Percentiles rank a stretch among this genome's conserved stretches.
Evolutionary conservation across 371 early-diverging fungal genomes (phyloP).

Genomic region (Actinomucor elegans): DNA sequence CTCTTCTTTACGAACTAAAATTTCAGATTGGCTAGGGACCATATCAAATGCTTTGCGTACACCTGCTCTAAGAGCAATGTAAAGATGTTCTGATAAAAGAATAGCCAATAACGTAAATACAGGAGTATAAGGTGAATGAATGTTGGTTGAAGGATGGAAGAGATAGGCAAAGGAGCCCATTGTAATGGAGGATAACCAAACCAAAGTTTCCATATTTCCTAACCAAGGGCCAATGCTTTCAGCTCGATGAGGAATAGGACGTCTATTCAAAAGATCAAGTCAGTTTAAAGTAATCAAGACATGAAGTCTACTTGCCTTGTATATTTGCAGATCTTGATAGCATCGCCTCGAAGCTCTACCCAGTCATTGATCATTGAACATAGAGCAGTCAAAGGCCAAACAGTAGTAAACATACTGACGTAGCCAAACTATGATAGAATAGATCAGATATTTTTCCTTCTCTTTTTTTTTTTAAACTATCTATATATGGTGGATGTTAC

Average conservation of each 20-base stretch:
- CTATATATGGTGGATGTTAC: too few relatives aligned
- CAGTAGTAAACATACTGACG: conserved; percentile 82
- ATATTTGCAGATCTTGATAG: conserved; percentile 81
- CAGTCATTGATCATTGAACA: conserved; percentile 84
- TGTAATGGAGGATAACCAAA: conserved; percentile 77
- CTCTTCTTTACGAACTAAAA: conserved; percentile 36
- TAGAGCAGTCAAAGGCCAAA: conserved; percentile 83
- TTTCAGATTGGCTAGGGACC: conserved; percentile 42
- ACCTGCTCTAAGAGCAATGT: conserved; percentile 25
- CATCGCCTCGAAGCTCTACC: conserved; percentile 87
- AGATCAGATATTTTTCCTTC: too few relatives aligned
- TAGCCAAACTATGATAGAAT: conserved; percentile 80
- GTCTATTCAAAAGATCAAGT: conserved; percentile 28
- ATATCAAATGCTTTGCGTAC: conserved; percentile 29
- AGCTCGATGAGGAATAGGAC: conserved; percentile 76
- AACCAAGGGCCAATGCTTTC: conserved; percentile 90
- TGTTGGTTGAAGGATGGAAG: conserved; percentile 55
- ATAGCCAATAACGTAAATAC: conserved; percentile 41
- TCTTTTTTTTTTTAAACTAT: too few relatives aligned
- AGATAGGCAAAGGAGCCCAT: conserved; percentile 75
- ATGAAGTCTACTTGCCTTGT: conserved; percentile 42
- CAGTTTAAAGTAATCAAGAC: background rate
- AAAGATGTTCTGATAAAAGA: conserved; percentile 47
- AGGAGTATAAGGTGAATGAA: conserved; percentile 46
- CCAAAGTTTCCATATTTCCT: conserved; percentile 57